Percentiles rank a stretch among this genome's conserved stretches.
Conservation (phyloP, 1,284 basidiomycete genomes). For the Heterobasidion parviporum region DNA sequence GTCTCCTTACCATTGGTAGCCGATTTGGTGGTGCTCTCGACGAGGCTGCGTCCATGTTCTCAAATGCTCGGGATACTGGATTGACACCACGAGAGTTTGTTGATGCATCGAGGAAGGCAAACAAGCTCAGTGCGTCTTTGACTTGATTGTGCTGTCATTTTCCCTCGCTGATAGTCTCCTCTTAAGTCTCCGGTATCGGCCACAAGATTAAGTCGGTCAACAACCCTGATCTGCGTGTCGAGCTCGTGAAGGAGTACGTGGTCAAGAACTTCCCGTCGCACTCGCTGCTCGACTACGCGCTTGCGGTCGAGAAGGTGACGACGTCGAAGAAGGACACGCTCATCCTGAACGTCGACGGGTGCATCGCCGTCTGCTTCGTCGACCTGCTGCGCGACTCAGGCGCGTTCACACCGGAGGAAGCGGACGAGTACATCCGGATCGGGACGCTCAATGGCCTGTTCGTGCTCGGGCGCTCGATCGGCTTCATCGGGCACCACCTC, state of each 20-base stretch:
- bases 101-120: constrained; percentile 90
- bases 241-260: constrained; percentile 97
- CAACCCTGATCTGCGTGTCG: constrained; percentile 95
- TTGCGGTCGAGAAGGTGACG: constrained; percentile 96
- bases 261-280: constrained; percentile 93
- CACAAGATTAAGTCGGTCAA: constrained; percentile 99
- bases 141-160: background rate
- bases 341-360: constrained; percentile 95
- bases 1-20: constrained; percentile 95
- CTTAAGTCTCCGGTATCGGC: constrained; percentile 97
- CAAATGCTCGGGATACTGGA: constrained; percentile 82
- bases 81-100: constrained; percentile 97
- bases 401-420: constrained; percentile 94
- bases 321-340: constrained; percentile 97
- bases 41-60: constrained; percentile 96
- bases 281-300: constrained; percentile 93
- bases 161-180: no score
- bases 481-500: constrained; percentile 92
- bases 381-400: constrained; percentile 90
- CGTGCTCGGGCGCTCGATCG: constrained; percentile 94
- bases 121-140: constrained; percentile 78
- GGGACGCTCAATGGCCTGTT: constrained; percentile 94
- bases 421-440: constrained; percentile 95
- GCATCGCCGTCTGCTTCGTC: constrained; percentile 97
- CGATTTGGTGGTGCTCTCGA: constrained; percentile 99